phyloP scores from a whole-genome alignment of 148 eudicot species.

The Rhododendron griersonianum region DNA sequence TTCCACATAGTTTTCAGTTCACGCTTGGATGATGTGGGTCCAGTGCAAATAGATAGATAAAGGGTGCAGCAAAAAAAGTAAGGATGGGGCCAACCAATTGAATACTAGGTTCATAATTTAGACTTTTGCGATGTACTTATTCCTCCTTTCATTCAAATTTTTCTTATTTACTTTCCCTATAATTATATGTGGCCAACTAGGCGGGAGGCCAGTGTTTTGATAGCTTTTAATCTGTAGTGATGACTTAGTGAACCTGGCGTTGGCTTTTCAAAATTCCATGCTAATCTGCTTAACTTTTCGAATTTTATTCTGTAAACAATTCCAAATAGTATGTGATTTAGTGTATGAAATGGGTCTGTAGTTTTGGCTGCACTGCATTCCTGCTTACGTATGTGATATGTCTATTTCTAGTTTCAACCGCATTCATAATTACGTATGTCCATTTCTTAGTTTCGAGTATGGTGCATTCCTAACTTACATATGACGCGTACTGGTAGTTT shows the following conservation, averaged over 20 bases:
- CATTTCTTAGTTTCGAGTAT: background rate
- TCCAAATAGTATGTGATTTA: background rate
- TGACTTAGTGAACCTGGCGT: background rate
- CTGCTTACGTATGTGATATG: background rate
- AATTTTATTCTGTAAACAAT: background rate
- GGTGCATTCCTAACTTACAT: background rate
- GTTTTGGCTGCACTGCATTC: background rate
- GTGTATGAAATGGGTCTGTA: background rate
- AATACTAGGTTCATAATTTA: background rate
- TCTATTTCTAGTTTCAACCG: background rate
- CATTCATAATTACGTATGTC: background rate
- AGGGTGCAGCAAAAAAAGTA: background rate
- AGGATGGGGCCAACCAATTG: background rate
- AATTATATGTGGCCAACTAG: background rate
- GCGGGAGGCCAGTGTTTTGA: background rate
- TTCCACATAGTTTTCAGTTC: constrained; percentile 2
- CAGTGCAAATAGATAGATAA: background rate
- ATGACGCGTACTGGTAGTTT: background rate
- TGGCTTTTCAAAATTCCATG: background rate
- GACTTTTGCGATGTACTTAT: background rate
- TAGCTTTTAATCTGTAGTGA: background rate
- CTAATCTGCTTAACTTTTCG: background rate
- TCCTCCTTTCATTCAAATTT: background rate
- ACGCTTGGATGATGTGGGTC: constrained; percentile 2
- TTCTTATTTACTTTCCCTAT: background rate